Evolutionary conservation across 75 land plant species (phyloP).

Genomic region (Azolla pinnata): DNA sequence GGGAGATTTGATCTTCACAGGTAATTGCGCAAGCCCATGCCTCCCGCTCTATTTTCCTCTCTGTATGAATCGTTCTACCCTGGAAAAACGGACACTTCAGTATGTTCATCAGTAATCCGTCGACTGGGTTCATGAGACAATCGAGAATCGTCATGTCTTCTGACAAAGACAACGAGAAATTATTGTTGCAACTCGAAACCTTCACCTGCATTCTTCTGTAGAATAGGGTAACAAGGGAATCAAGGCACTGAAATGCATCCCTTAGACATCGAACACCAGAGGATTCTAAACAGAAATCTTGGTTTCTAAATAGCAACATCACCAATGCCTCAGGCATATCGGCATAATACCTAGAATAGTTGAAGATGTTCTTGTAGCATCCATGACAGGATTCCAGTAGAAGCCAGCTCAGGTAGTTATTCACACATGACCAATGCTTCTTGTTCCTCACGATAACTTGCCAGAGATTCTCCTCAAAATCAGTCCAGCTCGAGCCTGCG

Average conservation of each 20-base stretch:
- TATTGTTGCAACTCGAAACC: not conserved
- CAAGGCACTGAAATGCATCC: slow-evolving; percentile 4
- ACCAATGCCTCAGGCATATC: slow-evolving; percentile 11
- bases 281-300: slow-evolving; percentile 6
- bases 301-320: slow-evolving; percentile 3
- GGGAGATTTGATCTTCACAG: not conserved
- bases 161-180: not conserved
- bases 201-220: slow-evolving; percentile 7
- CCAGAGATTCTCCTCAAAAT: slow-evolving; percentile 21
- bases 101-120: slow-evolving; percentile 24
- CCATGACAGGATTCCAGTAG: slow-evolving; percentile 18
- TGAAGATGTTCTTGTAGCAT: slow-evolving; percentile 10
- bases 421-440: slow-evolving; percentile 22
- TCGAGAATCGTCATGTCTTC: slow-evolving; percentile 5
- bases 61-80: slow-evolving; percentile 1
- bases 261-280: slow-evolving; percentile 8
- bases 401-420: slow-evolving; percentile 18
- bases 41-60: not conserved
- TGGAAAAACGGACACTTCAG: slow-evolving; percentile 8
- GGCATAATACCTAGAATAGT: slow-evolving; percentile 8
- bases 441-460: slow-evolving; percentile 10
- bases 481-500: not conserved
- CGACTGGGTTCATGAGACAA: slow-evolving; percentile 25
- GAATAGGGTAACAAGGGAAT: slow-evolving; percentile 9
- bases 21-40: not conserved